Percentiles rank a stretch among this genome's conserved stretches.
Evolutionary conservation across 768 basidiomycete species (phyloP).

Genomic region (Boletus rufocinnamomeus): DNA sequence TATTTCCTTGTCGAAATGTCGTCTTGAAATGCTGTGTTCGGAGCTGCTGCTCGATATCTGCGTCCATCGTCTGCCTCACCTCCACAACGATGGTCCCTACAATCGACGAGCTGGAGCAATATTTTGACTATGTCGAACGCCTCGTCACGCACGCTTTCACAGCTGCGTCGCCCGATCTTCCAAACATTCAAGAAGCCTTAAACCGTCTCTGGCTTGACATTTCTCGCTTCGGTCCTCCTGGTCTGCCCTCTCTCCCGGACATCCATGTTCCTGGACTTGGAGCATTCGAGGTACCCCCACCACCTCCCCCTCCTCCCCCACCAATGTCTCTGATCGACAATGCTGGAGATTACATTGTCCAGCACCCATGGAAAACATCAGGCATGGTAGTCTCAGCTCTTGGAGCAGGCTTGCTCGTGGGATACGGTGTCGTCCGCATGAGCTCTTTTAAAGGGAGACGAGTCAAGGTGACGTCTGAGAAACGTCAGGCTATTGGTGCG

Average conservation of each 20-base stretch:
- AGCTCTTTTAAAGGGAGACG: constrained; percentile 27
- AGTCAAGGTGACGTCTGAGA: constrained; percentile 35
- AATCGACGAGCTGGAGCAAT: constrained; percentile 71
- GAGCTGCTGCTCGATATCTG: neutral
- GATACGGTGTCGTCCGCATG: constrained; percentile 44
- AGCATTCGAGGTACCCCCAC: constrained; percentile 70
- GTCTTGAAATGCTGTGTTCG: constrained; percentile 19
- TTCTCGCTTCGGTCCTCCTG: constrained; percentile 71
- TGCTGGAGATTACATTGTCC: constrained; percentile 52
- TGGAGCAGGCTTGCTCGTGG: constrained; percentile 61
- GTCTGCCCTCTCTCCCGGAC: constrained; percentile 44
- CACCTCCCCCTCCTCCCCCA: constrained; percentile 58
- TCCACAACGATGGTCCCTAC: constrained; percentile 36
- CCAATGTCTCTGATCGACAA: constrained; percentile 48
- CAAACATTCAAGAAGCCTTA: constrained; percentile 62
- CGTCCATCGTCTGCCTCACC: neutral
- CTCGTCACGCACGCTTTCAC: constrained; percentile 57
- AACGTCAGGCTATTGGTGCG: constrained; percentile 49
- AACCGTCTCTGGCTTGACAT: constrained; percentile 78
- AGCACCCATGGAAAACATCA: constrained; percentile 63
- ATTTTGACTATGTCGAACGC: constrained; percentile 65
- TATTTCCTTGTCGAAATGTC: neutral
- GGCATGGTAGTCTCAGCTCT: constrained; percentile 57
- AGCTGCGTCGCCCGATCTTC: constrained; percentile 59
- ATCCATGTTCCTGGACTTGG: constrained; percentile 67